Evolutionary conservation across 768 basidiomycete genomes (phyloP).

Genomic region (Tylopilus sp.): DNA sequence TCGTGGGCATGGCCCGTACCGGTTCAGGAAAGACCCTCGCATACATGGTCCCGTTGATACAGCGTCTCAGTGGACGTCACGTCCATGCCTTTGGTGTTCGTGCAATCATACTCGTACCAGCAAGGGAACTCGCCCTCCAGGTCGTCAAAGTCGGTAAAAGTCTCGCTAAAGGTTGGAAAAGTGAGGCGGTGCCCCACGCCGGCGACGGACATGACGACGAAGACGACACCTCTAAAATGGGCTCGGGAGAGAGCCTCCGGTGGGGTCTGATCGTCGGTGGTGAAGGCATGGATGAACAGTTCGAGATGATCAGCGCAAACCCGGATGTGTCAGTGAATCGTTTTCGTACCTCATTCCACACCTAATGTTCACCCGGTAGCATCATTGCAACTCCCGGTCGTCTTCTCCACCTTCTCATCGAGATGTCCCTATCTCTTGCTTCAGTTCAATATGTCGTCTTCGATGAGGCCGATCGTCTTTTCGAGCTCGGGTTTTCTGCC

Average conservation of each 20-base stretch:
- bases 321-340: conserved; percentile 81
- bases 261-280: conserved; percentile 98
- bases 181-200: conserved; percentile 60
- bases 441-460: conserved; percentile 90
- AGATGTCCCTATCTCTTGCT: conserved; percentile 92
- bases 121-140: conserved; percentile 92
- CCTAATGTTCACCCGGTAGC: conserved; percentile 38
- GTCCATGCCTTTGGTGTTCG: conserved; percentile 77
- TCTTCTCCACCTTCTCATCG: conserved; percentile 91
- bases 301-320: conserved; percentile 90
- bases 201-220: conserved; percentile 59
- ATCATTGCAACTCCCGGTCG: conserved; percentile 98
- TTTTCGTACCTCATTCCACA: neutral
- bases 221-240: conserved; percentile 42
- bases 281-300: conserved; percentile 93
- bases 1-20: conserved; percentile 98
- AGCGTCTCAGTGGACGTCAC: conserved; percentile 81
- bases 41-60: conserved; percentile 89
- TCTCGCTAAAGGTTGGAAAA: conserved; percentile 77
- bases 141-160: conserved; percentile 94
- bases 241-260: conserved; percentile 58
- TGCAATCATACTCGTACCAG: conserved; percentile 86
- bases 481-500: conserved; percentile 96
- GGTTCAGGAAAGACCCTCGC: conserved; percentile 98
- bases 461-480: conserved; percentile 97